These are phyloP conservation scores for Fomitiporia mediterranea DNA, from an alignment of 1,284 basidiomycete genomes.

Conservation along the genomic window DNA sequence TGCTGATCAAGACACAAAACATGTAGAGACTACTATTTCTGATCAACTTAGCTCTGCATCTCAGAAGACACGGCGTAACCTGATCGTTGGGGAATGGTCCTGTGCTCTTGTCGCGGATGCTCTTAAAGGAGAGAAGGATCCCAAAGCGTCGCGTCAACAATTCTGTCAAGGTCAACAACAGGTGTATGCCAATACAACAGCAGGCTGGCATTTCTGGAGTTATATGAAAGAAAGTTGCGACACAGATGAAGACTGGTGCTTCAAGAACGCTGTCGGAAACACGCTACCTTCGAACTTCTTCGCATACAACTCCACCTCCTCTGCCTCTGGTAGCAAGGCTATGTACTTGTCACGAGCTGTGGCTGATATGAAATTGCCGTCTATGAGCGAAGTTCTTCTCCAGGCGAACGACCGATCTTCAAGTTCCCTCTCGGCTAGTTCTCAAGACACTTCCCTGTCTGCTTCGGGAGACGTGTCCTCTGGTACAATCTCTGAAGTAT, in stretches of 20 bases:
- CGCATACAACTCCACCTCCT: conserved; percentile 37
- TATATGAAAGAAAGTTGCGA: conserved; percentile 60
- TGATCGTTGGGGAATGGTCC: conserved; percentile 71
- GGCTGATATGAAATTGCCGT: conserved; percentile 18
- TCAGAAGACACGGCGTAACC: conserved; percentile 44
- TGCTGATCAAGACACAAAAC: conserved; percentile 45
- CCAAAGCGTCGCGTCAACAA: conserved; percentile 40
- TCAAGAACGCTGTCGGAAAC: conserved; percentile 52
- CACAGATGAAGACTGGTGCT: conserved; percentile 63
- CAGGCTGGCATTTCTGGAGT: conserved; percentile 75
- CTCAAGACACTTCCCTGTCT: conserved; percentile 7
- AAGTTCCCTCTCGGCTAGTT: not conserved
- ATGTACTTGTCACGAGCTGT: conserved; percentile 13
- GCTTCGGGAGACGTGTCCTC: not conserved
- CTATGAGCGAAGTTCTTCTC: conserved; percentile 19
- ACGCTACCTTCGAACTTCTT: conserved; percentile 56
- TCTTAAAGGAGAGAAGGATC: conserved; percentile 44
- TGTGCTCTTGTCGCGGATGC: conserved; percentile 63
- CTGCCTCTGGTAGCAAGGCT: conserved; percentile 23
- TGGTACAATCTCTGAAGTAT: not conserved
- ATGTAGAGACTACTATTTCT: conserved; percentile 42
- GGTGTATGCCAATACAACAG: conserved; percentile 53
- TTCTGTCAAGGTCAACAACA: conserved; percentile 65
- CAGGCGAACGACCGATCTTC: conserved; percentile 4
- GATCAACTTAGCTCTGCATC: conserved; percentile 38